These are phyloP conservation scores for Pestalotiopsis sp. DNA, from an alignment of 2,329 filamentous ascomycete species.

Conservation along the genomic window DNA sequence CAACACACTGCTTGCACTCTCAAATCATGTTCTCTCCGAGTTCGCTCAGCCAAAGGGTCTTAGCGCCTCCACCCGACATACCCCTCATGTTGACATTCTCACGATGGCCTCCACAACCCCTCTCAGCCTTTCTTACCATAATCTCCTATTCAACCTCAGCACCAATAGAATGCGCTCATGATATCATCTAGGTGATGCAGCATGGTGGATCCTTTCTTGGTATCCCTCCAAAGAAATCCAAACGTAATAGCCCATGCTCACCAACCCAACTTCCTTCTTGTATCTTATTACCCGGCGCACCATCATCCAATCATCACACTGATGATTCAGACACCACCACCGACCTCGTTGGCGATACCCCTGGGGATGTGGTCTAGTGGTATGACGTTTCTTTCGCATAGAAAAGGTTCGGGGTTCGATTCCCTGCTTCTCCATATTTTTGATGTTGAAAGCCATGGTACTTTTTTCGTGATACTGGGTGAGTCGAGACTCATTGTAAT, in stretches of 20 bases:
- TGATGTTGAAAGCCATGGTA: neutral
- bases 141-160: neutral
- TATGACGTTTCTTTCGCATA: slow-evolving; percentile 19
- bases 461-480: neutral
- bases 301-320: neutral
- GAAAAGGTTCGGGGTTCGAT: slow-evolving; percentile 19
- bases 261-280: neutral
- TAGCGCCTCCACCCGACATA: neutral
- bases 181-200: neutral
- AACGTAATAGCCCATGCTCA: neutral
- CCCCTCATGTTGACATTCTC: neutral
- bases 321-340: neutral
- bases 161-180: neutral
- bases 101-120: neutral
- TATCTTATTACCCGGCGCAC: neutral
- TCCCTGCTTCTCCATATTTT: slow-evolving; percentile 16
- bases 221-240: neutral
- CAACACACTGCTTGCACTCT: neutral
- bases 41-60: neutral
- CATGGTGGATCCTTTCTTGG: neutral
- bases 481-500: neutral
- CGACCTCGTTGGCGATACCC: neutral
- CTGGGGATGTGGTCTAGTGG: slow-evolving; percentile 15
- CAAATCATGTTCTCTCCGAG: neutral
- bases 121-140: neutral